These are phyloP conservation scores for Glycine soja DNA, from an alignment of 306 rosid genomes.

Conservation along the genomic window DNA sequence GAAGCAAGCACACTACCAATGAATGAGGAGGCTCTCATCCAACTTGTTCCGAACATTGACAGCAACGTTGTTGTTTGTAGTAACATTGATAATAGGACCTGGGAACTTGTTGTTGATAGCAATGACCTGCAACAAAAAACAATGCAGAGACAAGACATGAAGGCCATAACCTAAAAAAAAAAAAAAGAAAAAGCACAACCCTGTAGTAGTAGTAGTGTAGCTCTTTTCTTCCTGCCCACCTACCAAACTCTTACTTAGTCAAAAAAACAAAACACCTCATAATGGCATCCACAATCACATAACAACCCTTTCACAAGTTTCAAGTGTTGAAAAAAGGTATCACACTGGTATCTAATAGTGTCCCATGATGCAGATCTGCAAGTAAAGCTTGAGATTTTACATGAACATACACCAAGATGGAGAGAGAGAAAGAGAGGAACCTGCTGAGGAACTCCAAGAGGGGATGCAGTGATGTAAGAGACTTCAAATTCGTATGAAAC, in stretches of 20 bases:
- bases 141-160: conserved; percentile 33
- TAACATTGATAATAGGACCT: conserved; percentile 83
- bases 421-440: conserved; percentile 48
- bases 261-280: conserved; percentile 24
- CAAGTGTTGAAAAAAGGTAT: conserved; percentile 4
- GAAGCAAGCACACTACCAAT: conserved; percentile 59
- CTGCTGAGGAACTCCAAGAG: conserved; percentile 94
- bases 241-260: conserved; percentile 22
- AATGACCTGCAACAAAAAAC: conserved; percentile 76
- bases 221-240: neutral
- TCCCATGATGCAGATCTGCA: conserved; percentile 53
- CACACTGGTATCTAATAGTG: conserved; percentile 30
- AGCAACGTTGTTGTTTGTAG: conserved; percentile 86
- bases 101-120: conserved; percentile 86
- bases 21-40: conserved; percentile 86
- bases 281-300: neutral
- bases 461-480: conserved; percentile 90
- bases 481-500: conserved; percentile 62
- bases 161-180: conserved; percentile 1
- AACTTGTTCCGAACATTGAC: conserved; percentile 89
- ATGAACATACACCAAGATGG: neutral
- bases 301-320: conserved; percentile 21
- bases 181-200: too few relatives aligned
- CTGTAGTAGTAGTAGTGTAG: neutral
- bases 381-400: conserved; percentile 45